A percentile compares a stretch with the other conserved stretches of the same genome.
Conservation (phyloP, 768 basidiomycete species). For the Boletales sp. region DNA sequence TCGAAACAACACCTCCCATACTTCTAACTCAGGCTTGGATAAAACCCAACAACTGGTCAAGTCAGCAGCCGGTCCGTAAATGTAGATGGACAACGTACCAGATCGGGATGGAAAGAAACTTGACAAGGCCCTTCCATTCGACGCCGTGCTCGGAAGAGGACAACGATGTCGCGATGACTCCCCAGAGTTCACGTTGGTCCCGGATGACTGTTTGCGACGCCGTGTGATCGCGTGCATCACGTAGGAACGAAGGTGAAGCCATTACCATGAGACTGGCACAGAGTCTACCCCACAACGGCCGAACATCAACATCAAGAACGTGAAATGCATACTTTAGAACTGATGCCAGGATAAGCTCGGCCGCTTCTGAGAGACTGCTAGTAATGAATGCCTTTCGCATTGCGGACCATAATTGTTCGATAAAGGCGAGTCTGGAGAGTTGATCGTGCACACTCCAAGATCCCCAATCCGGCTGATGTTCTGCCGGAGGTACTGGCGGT, state of each 20-base stretch:
- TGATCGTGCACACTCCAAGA: slow-evolving; percentile 31
- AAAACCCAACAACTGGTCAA: slow-evolving; percentile 43
- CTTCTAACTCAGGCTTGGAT: slow-evolving; percentile 36
- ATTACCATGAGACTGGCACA: slow-evolving; percentile 46
- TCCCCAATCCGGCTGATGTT: slow-evolving; percentile 15
- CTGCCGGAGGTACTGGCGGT: slow-evolving; percentile 2
- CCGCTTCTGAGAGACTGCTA: slow-evolving; percentile 39
- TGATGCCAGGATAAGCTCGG: slow-evolving; percentile 44
- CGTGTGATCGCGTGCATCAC: slow-evolving; percentile 28
- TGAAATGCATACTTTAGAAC: slow-evolving; percentile 44
- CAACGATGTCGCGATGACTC: slow-evolving; percentile 36
- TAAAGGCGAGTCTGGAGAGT: slow-evolving; percentile 34
- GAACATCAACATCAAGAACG: slow-evolving; percentile 37
- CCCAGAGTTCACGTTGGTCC: slow-evolving; percentile 45
- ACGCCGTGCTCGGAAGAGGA: slow-evolving; percentile 20
- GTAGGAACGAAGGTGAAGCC: slow-evolving; percentile 39
- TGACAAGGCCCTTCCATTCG: slow-evolving; percentile 40
- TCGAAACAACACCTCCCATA: slow-evolving; percentile 41
- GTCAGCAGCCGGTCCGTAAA: slow-evolving; percentile 3
- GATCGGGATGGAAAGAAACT: slow-evolving; percentile 47
- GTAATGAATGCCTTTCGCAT: slow-evolving; percentile 46
- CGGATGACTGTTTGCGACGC: slow-evolving; percentile 21
- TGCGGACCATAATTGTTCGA: slow-evolving; percentile 48
- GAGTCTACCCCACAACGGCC: slow-evolving; percentile 44
- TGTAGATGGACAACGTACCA: slow-evolving; percentile 32